Conservation (phyloP, 768 basidiomycete genomes). For the Russula sp. region DNA sequence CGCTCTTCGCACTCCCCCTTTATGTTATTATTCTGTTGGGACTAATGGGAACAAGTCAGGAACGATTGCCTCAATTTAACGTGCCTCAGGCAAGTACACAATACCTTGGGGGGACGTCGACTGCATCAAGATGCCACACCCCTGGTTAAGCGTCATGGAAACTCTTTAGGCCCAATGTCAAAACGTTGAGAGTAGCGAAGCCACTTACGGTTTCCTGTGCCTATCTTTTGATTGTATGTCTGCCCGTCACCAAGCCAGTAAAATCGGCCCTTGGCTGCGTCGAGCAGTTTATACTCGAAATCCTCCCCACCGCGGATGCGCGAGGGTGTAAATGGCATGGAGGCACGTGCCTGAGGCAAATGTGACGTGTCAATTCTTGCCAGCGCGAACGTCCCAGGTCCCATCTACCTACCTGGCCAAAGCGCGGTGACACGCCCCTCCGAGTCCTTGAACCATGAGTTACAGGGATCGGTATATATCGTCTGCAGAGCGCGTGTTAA, state of each 20-base stretch:
- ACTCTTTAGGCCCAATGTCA: background rate
- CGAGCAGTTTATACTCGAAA: slow-evolving; percentile 43
- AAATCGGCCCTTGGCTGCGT: slow-evolving; percentile 40
- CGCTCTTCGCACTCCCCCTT: background rate
- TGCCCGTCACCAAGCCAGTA: slow-evolving; percentile 58
- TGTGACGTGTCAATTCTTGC: background rate
- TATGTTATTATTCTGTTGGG: background rate
- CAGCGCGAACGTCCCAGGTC: background rate
- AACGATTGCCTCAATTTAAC: background rate
- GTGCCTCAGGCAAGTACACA: too few species aligned
- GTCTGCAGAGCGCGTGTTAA: slow-evolving; percentile 31
- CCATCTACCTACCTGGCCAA: slow-evolving; percentile 44
- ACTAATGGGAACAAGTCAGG: background rate
- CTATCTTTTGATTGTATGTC: slow-evolving; percentile 43
- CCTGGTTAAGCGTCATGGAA: slow-evolving; percentile 26
- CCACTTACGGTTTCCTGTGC: slow-evolving; percentile 2
- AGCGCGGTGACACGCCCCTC: slow-evolving; percentile 51
- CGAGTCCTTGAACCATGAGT: slow-evolving; percentile 59
- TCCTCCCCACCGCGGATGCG: slow-evolving; percentile 63
- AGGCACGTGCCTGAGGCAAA: slow-evolving; percentile 38
- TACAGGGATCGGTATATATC: slow-evolving; percentile 50
- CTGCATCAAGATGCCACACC: slow-evolving; percentile 38
- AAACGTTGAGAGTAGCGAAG: background rate
- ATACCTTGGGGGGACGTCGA: slow-evolving; percentile 43
- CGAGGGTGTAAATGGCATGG: slow-evolving; percentile 42